Percentiles rank a stretch among this genome's conserved stretches.
Conservation (phyloP, 2,329 filamentous ascomycete species). For the Penicillium sp. region DNA sequence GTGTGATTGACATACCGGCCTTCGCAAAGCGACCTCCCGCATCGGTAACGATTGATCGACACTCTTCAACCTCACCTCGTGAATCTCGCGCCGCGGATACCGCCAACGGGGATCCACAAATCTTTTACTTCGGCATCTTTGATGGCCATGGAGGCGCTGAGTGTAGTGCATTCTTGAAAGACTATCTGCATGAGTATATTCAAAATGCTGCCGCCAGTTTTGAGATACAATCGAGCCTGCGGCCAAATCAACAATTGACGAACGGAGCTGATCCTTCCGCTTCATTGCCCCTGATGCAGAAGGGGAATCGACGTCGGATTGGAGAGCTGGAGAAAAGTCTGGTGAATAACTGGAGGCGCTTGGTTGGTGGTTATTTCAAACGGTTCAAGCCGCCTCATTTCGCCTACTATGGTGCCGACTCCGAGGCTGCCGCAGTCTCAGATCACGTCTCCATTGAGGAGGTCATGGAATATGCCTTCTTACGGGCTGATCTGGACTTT, state of each 20-base stretch:
- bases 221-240: constrained; percentile 73
- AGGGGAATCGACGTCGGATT: constrained; percentile 60
- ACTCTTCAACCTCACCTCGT: constrained; percentile 44
- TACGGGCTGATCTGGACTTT: constrained; percentile 93
- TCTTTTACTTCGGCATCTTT: constrained; percentile 97
- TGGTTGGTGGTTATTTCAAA: constrained; percentile 91
- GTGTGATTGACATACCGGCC: constrained; percentile 87
- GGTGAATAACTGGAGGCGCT: constrained; percentile 73
- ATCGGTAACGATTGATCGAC: constrained; percentile 49
- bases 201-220: constrained; percentile 78
- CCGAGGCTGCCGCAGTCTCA: constrained; percentile 28
- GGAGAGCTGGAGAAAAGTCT: constrained; percentile 68
- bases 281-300: constrained; percentile 51
- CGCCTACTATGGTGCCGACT: constrained; percentile 42
- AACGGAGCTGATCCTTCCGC: constrained; percentile 16
- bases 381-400: constrained; percentile 85
- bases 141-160: constrained; percentile 91
- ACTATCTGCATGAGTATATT: constrained; percentile 83
- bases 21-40: constrained; percentile 83
- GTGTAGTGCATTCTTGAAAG: constrained; percentile 81
- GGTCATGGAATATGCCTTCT: constrained; percentile 84
- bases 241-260: constrained; percentile 34
- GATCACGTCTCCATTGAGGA: constrained; percentile 46
- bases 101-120: constrained; percentile 83
- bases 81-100: constrained; percentile 68